Evolutionary conservation across 768 basidiomycete species (phyloP), one percentile per base, ranked within the genome.

Genomic region (Russula sp.): DNA sequence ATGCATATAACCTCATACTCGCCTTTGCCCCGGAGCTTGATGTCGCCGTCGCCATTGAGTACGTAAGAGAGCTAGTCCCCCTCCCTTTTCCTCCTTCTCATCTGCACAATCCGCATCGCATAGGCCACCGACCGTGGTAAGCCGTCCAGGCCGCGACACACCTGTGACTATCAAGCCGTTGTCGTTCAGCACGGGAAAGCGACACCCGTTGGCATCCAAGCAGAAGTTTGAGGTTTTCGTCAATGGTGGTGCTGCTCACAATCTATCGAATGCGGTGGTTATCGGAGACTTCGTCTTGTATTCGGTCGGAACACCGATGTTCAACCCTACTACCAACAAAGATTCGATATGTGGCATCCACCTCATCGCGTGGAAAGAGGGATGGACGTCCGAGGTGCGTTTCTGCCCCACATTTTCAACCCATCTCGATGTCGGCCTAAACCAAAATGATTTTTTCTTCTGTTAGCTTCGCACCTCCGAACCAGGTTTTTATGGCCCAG

Each of bases 21-120:
- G 64, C 54, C 5, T 65, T 65, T 30, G 54, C 64, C 20, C 51
- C 64, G 24, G 64, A 65, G 20, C 49, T 64, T 18, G 38, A 65
- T 52, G 49, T 65, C 6, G 54, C 42, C 22, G 49, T 57, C 30
- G 59, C 62, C 30, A 63, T 63, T 22, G 57, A 56, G 62, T 63
- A 38, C 56, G 62, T 63, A 57, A 11, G 5, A 46, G n/a, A 4
- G 40, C 54, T 11, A 11, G 18, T 61, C 40, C 59, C 2, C 2
- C 16, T 36, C 26, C 13, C 22, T 22, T 26, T 32, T 11, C 6
- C 26, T 48, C 32, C 16, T 50, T 22, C 55, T 13, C 20, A 8
- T 36, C 30, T 38, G 34, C 46, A 51, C 50, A 57, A 52, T 22
- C 5, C 22, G 14, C 44, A 14, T 51, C 18, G n/a, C 56, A 42